Evolutionary conservation across 1,139 yeast species (phyloP).

Genomic region (Nadsonia commutata): DNA sequence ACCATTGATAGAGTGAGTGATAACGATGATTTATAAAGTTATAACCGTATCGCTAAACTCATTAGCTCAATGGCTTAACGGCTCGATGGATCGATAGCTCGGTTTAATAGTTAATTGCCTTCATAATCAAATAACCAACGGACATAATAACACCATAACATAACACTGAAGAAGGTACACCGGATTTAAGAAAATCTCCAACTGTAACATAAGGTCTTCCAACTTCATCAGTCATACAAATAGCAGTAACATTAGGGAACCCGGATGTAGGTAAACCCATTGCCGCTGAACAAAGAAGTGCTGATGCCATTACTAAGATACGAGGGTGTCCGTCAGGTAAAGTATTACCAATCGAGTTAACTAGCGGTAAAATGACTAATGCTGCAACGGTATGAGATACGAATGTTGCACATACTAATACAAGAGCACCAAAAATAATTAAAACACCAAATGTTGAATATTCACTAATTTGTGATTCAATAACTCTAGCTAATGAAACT

Average conservation of each 20-base stretch:
- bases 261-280: constrained; percentile 97
- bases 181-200: constrained; percentile 68
- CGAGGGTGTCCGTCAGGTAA: constrained; percentile 56
- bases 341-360: constrained; percentile 69
- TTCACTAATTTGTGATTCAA: constrained; percentile 41
- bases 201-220: constrained; percentile 80
- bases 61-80: too few species aligned
- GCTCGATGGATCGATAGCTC: too few species aligned
- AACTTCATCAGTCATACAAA: constrained; percentile 78
- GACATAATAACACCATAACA: constrained; percentile 56
- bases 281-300: constrained; percentile 76
- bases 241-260: constrained; percentile 92
- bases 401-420: constrained; percentile 77
- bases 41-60: too few species aligned
- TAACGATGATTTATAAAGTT: too few species aligned
- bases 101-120: constrained; percentile 28
- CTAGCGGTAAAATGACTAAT: constrained; percentile 73
- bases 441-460: constrained; percentile 55
- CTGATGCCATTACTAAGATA: constrained; percentile 67
- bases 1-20: too few species aligned
- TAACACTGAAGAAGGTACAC: constrained; percentile 72
- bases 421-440: constrained; percentile 62
- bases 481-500: constrained; percentile 55
- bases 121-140: constrained; percentile 69
- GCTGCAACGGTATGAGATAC: constrained; percentile 96